phyloP scores from a whole-genome alignment of 805 yeast species.

The Candida ovalis region DNA sequence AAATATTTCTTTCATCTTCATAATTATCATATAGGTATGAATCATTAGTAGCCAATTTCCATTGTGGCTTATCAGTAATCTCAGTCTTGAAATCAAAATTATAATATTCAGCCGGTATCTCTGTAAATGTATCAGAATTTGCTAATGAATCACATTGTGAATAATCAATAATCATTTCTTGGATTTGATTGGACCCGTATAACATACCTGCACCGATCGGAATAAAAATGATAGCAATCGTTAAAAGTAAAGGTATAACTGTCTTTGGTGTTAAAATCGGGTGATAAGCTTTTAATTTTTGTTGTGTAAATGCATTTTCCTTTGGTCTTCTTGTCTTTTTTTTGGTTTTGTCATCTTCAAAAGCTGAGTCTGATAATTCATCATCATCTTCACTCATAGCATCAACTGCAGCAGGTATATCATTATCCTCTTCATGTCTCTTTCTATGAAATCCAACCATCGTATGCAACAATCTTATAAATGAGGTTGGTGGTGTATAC shows the following conservation, averaged over 20 bases:
- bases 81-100: constrained; percentile 53
- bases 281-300: constrained; percentile 48
- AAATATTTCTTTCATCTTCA: constrained; percentile 47
- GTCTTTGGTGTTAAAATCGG: constrained; percentile 92
- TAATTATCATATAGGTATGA: constrained; percentile 37
- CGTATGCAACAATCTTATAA: too few species aligned
- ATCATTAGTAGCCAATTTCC: constrained; percentile 52
- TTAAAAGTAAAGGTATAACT: constrained; percentile 77
- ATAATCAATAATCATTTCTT: constrained; percentile 74
- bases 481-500: neutral
- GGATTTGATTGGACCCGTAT: constrained; percentile 69
- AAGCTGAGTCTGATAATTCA: constrained; percentile 42
- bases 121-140: constrained; percentile 37
- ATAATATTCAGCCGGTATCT: constrained; percentile 59
- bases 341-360: constrained; percentile 29
- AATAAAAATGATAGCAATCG: constrained; percentile 75
- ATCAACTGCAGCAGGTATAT: constrained; percentile 11
- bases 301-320: constrained; percentile 55
- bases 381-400: constrained; percentile 24
- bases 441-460: constrained; percentile 8
- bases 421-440: constrained; percentile 13
- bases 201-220: constrained; percentile 89
- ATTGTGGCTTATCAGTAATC: constrained; percentile 46
- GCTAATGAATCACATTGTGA: constrained; percentile 60
- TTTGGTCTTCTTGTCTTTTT: constrained; percentile 61